Conservation (phyloP, 768 basidiomycete genomes). For the Dentipellis fragilis region DNA sequence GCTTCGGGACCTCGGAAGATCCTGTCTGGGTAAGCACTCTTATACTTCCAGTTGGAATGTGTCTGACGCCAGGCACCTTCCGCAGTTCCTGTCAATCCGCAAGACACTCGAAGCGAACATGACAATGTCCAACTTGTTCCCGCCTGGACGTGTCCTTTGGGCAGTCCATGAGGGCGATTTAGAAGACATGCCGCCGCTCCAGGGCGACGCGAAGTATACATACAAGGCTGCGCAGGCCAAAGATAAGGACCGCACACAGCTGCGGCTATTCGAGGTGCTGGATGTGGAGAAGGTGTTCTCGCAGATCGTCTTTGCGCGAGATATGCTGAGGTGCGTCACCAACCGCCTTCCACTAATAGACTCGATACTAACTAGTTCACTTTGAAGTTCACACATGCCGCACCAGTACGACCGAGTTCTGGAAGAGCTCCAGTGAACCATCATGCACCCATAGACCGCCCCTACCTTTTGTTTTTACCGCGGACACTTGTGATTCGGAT, state of each 20-base stretch:
- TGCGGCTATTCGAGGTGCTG: conserved; percentile 69
- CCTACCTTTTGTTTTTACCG: not conserved
- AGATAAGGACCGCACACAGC: conserved; percentile 31
- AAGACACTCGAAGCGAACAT: conserved; percentile 84
- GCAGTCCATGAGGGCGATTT: conserved; percentile 66
- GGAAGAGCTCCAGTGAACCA: conserved; percentile 38
- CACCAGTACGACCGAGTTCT: conserved; percentile 72
- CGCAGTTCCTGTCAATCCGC: conserved; percentile 66
- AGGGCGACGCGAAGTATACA: conserved; percentile 15
- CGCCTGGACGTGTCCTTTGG: conserved; percentile 74
- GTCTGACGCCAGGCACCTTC: not conserved
- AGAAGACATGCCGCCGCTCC: conserved; percentile 36
- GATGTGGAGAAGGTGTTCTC: conserved; percentile 70
- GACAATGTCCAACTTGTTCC: conserved; percentile 60
- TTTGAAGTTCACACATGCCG: conserved; percentile 58
- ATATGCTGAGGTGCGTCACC: conserved; percentile 63
- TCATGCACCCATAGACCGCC: not conserved
- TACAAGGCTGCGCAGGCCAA: conserved; percentile 10
- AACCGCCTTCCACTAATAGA: not conserved
- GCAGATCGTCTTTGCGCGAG: conserved; percentile 72
- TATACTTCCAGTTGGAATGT: too few relatives aligned
- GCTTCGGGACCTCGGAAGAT: conserved; percentile 45
- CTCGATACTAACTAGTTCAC: not conserved
- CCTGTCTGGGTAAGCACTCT: conserved; percentile 13
- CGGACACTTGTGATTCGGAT: not conserved